Base-by-base conservation (phyloP, 2,329 filamentous ascomycete genomes). In the Chaetomiaceae sp. region DNA sequence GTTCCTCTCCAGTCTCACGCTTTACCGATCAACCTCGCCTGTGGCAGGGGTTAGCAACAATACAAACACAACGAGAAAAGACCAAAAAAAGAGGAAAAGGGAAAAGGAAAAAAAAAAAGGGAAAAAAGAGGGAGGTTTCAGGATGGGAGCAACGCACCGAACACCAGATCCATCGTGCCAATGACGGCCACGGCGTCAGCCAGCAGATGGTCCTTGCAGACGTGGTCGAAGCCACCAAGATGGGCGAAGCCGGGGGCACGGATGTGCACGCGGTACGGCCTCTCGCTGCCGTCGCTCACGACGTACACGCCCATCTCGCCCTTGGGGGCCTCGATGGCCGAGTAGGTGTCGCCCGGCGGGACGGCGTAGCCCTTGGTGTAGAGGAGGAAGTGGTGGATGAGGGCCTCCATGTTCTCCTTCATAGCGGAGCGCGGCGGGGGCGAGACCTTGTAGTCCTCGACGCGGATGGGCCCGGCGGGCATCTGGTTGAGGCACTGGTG, bases 331-430 rank as follows among this genome's bases (percentile, higher is more conserved):
- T 99, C 93, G 59, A 99, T 99, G 56, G 87, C 92, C 41, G 86
- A 91, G 78, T 99, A 99, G 5, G 93, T 99, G 78, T 99, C 93
- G 57, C 93, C 95, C 7, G 95, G 93, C 38, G 93, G 93, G 4
- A 99, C 93, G 39, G 89, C 82, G 73, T 99, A 99, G 53, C 93
- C 93, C 81, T 99, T 99, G 70, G 91, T 97, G 78, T 92, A 99
- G 48, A 99, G 84, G 60, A 99, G 75, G 81, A 99, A 99, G 78
- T 99, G 93, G 76, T 99, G 93, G 68, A 99, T 99, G 38, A 99
- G 82, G 34, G 93, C 91, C 76, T 99, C 93, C 95, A 99, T 99
- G 78, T 99, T 99, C 82, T 99, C 93, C 82, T 99, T 99, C 93
- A 99, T 99, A 65, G 93, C 93, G 39, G 89, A 79, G 66, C 93